Evolutionary conservation across 345 rosid genomes (phyloP).

Genomic region (Eucalyptus cloeziana): DNA sequence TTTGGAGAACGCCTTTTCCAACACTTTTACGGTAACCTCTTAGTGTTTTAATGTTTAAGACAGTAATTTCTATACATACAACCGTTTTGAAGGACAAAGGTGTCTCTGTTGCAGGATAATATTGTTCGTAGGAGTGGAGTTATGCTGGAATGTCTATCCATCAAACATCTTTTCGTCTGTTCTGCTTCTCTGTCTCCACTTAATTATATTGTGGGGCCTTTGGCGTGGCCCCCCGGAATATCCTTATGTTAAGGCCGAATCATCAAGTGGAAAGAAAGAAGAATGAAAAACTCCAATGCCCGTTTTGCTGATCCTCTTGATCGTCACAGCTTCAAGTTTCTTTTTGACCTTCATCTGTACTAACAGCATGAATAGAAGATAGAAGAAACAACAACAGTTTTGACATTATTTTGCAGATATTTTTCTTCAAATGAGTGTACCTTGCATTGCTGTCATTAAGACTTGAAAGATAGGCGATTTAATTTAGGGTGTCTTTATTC

Average conservation of each 20-base stretch:
- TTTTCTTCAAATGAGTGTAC: neutral
- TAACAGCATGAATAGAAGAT: neutral
- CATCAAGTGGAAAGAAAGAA: conserved; percentile 2
- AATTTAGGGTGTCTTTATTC: neutral
- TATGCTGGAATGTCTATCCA: conserved; percentile 94
- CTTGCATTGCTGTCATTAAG: neutral
- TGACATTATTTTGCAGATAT: neutral
- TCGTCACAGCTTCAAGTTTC: neutral
- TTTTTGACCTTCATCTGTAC: neutral
- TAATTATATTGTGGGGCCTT: conserved; percentile 49
- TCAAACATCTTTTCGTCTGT: conserved; percentile 61
- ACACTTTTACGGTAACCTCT: conserved; percentile 47
- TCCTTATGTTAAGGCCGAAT: conserved; percentile 22
- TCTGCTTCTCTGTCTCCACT: conserved; percentile 50
- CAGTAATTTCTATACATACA: neutral
- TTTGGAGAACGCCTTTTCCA: conserved; percentile 74
- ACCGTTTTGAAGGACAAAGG: neutral
- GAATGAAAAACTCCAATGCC: neutral
- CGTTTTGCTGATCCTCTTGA: neutral
- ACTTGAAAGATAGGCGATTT: neutral
- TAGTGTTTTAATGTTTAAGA: neutral
- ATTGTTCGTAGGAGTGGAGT: conserved; percentile 55
- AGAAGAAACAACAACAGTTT: neutral
- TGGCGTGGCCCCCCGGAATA: conserved; percentile 47
- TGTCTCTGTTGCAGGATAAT: conserved; percentile 30